phyloP scores from a whole-genome alignment of 441 rosid genomes.

The Omphalea diandra region DNA sequence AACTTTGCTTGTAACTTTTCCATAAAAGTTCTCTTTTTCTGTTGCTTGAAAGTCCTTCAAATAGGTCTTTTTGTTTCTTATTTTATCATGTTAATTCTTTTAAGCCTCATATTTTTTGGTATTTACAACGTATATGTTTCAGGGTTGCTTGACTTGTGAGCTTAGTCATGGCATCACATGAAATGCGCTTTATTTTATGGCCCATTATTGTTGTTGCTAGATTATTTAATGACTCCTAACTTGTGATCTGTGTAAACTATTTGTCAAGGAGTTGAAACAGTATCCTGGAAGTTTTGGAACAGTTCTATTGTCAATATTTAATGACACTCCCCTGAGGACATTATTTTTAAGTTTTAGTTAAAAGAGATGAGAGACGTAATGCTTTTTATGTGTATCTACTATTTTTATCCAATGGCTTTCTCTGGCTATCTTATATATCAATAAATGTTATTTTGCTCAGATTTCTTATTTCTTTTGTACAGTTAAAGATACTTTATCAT shows the following conservation, averaged over 20 bases:
- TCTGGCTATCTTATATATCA: neutral
- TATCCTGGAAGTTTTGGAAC: neutral
- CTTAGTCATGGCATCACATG: too few relatives aligned
- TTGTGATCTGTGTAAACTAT: neutral
- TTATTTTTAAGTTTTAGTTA: neutral
- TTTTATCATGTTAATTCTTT: too few relatives aligned
- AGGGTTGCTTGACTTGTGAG: neutral
- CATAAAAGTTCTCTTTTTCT: too few relatives aligned
- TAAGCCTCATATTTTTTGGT: too few relatives aligned
- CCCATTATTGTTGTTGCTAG: too few relatives aligned
- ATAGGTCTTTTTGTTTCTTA: too few relatives aligned
- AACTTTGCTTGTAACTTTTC: neutral
- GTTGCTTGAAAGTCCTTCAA: too few relatives aligned
- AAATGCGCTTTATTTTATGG: too few relatives aligned
- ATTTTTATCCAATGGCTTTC: neutral
- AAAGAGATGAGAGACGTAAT: neutral
- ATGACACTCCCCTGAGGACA: neutral
- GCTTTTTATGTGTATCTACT: neutral
- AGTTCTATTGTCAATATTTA: neutral
- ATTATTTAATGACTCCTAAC: too few relatives aligned
- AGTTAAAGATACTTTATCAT: neutral
- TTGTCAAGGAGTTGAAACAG: neutral
- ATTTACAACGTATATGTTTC: too few relatives aligned
- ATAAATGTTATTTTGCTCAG: conserved; percentile 1
- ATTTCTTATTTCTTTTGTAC: neutral